Conservation (phyloP, 1,284 basidiomycete genomes). For the Ceratobasidium sp. region DNA sequence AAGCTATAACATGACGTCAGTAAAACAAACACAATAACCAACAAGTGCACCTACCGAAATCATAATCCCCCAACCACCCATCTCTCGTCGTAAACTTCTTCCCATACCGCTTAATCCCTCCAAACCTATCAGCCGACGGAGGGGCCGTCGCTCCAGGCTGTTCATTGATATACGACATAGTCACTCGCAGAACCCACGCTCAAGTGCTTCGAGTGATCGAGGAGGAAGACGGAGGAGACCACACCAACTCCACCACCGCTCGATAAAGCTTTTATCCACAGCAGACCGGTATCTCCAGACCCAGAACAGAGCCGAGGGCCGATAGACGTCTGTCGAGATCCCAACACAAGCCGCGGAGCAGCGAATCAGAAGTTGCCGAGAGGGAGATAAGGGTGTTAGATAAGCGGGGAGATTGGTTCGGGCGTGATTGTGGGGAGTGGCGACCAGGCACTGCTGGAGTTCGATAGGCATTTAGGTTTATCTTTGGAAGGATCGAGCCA, state of each 20-base stretch:
- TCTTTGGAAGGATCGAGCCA: not conserved
- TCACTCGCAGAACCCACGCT: not conserved
- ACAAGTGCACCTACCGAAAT: conserved; percentile 73
- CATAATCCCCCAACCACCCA: conserved; percentile 78
- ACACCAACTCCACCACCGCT: not conserved
- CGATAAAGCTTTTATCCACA: conserved; percentile 2
- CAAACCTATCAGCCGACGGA: conserved; percentile 22
- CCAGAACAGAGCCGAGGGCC: conserved; percentile 28
- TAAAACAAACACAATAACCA: not conserved
- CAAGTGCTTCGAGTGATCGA: conserved; percentile 21
- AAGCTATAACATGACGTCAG: conserved; percentile 14
- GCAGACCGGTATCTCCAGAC: conserved; percentile 8
- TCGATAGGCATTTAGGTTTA: not conserved
- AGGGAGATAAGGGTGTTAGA: conserved; percentile 17
- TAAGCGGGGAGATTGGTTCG: conserved; percentile 23
- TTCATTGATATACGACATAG: conserved; percentile 28
- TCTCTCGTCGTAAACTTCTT: conserved; percentile 49
- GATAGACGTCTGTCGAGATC: conserved; percentile 16
- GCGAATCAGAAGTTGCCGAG: conserved; percentile 27
- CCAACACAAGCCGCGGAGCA: conserved; percentile 5
- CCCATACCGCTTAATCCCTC: conserved; percentile 22
- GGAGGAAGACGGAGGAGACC: not conserved
- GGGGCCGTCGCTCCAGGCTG: conserved; percentile 20
- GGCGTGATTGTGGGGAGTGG: too few species aligned
- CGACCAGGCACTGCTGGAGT: too few species aligned